Evolutionary conservation across 106 monocot genomes (phyloP), one percentile per base, ranked within the genome.

Genomic region (Dendrobium huoshanense): DNA sequence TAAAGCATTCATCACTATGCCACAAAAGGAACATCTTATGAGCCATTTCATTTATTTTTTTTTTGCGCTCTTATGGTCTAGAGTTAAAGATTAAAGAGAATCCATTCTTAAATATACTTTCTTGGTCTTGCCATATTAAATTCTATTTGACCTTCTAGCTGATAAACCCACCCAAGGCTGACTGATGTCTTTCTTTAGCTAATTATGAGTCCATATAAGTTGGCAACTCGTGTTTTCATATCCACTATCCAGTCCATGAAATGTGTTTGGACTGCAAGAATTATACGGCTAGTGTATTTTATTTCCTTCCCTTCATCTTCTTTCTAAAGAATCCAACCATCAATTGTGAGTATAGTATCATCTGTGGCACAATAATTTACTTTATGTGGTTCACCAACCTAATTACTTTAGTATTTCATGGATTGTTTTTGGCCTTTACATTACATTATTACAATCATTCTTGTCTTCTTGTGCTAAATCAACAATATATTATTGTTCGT

Each of bases 401-500:
- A 75, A 59, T 74, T 80, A 13, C 37, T 81, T 75, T 24, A 27
- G 8, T 15, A 19, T 33, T 78, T 72, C 25, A 70, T 22, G 1
- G 33, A 55, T 51, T 55, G 48, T 41, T 11, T 18, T 44, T 75
- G 74, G 41, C 74, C 44, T 41, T 18, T 41, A 17, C 25, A 27
- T 74, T 24, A n/a, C n/a, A n/a, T n/a, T n/a, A n/a, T n/a, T n/a
- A 9, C 19, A 51, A 10, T 13, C 13, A 11, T 49, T 41, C n/a
- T 27, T 81, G 7, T 56, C 16, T n/a, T 81, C 16, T 48, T 83
- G 25, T 5, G 78, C 43, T 78, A 41, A 55, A 8, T 8, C 51
- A 51, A 51, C 13, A 10, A 40, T 51, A 41, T 16, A 33, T 22
- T 25, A 5, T 41, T 80, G 2, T 42, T 20, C 51, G 13, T 51